Evolutionary conservation across 306 rosid species (phyloP).

Genomic region (Vigna reflexopilosa): DNA sequence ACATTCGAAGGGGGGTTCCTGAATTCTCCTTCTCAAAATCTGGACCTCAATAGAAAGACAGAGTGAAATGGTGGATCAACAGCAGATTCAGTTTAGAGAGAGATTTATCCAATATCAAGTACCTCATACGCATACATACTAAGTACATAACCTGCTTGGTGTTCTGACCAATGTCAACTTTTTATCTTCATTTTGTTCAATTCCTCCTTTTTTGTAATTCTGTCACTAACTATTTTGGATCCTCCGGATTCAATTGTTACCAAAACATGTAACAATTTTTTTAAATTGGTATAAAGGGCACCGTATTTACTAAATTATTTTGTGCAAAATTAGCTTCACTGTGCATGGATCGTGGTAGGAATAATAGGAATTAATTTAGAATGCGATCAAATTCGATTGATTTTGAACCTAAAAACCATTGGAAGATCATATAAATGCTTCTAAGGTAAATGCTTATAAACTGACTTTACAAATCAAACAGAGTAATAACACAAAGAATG

Average conservation of each 20-base stretch:
- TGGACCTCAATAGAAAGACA: background rate
- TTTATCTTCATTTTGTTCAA: background rate
- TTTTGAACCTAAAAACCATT: too few relatives aligned
- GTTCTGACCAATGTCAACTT: background rate
- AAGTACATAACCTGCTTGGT: background rate
- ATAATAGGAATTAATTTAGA: background rate
- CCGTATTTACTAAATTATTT: background rate
- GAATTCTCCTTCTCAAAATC: slow-evolving; percentile 52
- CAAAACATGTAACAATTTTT: background rate
- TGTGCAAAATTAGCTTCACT: background rate
- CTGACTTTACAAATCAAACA: too few relatives aligned
- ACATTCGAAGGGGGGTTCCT: slow-evolving; percentile 61
- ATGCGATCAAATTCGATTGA: too few relatives aligned
- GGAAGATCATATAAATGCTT: too few relatives aligned
- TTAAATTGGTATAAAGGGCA: background rate
- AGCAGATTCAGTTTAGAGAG: slow-evolving; percentile 35
- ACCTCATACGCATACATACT: too few relatives aligned
- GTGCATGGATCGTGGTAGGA: too few relatives aligned
- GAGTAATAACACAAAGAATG: background rate
- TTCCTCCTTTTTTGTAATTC: background rate
- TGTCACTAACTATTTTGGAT: background rate
- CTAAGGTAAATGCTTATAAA: too few relatives aligned
- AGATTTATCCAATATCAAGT: slow-evolving; percentile 30
- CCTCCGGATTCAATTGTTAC: background rate
- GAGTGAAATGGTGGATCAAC: background rate